phyloP scores from a whole-genome alignment of 164 flowering plant species.

The Chimonanthus praecox region DNA sequence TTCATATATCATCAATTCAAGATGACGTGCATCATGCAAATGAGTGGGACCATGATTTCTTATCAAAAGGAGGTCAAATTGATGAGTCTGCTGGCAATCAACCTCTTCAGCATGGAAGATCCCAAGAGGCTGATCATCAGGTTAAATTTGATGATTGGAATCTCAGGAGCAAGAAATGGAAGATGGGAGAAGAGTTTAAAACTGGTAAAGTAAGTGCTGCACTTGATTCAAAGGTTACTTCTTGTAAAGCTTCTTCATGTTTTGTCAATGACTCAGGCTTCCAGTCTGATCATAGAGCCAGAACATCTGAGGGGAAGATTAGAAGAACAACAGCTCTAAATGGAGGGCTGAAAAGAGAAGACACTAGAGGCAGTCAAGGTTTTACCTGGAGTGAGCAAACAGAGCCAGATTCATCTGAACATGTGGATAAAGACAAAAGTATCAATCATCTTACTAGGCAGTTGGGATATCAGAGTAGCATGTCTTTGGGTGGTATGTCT shows the following conservation, averaged over 20 bases:
- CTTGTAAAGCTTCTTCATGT: conserved; percentile 27
- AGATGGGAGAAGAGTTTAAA: conserved; percentile 34
- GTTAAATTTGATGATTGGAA: conserved; percentile 36
- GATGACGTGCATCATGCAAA: conserved; percentile 25
- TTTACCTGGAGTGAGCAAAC: conserved; percentile 55
- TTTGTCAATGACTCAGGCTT: conserved; percentile 31
- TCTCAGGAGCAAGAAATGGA: conserved; percentile 43
- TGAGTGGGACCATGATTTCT: neutral
- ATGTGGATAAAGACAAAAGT: conserved; percentile 28
- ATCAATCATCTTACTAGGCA: conserved; percentile 34
- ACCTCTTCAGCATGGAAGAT: conserved; percentile 24
- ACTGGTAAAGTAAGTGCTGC: neutral
- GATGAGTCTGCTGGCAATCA: conserved; percentile 34
- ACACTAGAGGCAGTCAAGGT: conserved; percentile 19
- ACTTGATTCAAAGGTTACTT: conserved; percentile 25
- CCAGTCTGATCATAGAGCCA: conserved; percentile 30
- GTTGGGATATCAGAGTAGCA: conserved; percentile 25
- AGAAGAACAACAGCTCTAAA: conserved; percentile 35
- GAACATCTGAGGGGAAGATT: conserved; percentile 31
- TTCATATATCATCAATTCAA: conserved; percentile 27
- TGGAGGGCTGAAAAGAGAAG: conserved; percentile 32
- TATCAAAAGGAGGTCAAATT: conserved; percentile 31
- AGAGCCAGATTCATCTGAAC: conserved; percentile 80
- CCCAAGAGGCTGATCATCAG: conserved; percentile 40
- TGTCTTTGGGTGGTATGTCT: conserved; percentile 23